Evolutionary conservation across 2,329 filamentous ascomycete genomes (phyloP).

Genomic region (Epichloe coenophiala): DNA sequence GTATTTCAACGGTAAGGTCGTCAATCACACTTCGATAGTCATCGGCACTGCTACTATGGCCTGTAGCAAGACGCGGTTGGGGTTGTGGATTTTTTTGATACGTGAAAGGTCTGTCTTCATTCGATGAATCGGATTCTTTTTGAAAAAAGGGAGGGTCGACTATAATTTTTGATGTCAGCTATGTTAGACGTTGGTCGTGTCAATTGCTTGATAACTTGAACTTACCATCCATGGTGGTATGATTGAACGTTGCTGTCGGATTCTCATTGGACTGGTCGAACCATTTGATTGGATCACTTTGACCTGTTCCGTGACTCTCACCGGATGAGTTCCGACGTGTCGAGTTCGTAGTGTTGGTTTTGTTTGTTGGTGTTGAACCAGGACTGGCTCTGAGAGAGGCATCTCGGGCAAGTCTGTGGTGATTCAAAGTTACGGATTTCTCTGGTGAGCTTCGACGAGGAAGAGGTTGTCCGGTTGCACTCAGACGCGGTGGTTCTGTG

Average conservation of each 20-base stretch:
- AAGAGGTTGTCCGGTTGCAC: conserved; percentile 25
- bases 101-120: conserved; percentile 25
- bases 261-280: conserved; percentile 41
- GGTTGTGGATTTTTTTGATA: conserved; percentile 13
- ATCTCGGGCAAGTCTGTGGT: conserved; percentile 33
- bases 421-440: conserved; percentile 32
- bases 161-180: conserved; percentile 8
- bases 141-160: conserved; percentile 44
- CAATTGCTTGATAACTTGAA: not conserved
- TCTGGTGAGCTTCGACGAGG: conserved; percentile 30
- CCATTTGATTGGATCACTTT: conserved; percentile 40
- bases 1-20: conserved; percentile 74
- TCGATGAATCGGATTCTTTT: conserved; percentile 37
- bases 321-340: conserved; percentile 30
- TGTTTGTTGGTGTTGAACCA: conserved; percentile 11
- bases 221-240: conserved; percentile 34
- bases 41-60: conserved; percentile 50
- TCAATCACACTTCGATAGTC: conserved; percentile 77
- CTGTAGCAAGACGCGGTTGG: conserved; percentile 18
- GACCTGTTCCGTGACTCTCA: conserved; percentile 33
- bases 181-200: not conserved
- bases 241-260: conserved; percentile 27
- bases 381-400: conserved; percentile 18
- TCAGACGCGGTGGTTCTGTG: conserved; percentile 13
- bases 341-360: conserved; percentile 9